A percentile compares a stretch with the other conserved stretches of the same genome.
These are phyloP conservation scores for Aquanectria penicillioides DNA, from an alignment of 2,329 filamentous ascomycete species.

Conservation along the genomic window DNA sequence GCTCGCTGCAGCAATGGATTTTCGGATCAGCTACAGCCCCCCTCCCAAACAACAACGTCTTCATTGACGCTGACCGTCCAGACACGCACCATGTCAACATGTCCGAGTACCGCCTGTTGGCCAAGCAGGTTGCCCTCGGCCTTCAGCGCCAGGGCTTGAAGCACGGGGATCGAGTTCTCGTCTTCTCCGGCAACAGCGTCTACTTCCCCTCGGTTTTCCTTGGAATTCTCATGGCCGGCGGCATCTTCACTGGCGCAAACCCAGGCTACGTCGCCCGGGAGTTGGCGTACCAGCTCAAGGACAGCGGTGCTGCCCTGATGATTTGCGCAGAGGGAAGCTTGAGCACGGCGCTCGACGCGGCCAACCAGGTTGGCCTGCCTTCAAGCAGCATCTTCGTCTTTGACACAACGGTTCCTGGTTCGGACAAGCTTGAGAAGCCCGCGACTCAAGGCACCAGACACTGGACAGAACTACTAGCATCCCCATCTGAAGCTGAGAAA, in stretches of 20 bases:
- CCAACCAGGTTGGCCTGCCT: conserved; percentile 64
- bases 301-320: conserved; percentile 74
- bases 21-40: conserved; percentile 57
- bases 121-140: conserved; percentile 77
- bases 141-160: conserved; percentile 71
- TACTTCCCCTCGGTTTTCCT: conserved; percentile 77
- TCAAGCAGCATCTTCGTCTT: conserved; percentile 73
- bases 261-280: conserved; percentile 74
- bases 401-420: conserved; percentile 60
- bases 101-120: conserved; percentile 72
- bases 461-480: conserved; percentile 71
- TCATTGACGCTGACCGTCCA: conserved; percentile 73
- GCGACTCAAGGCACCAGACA: conserved; percentile 46
- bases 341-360: conserved; percentile 74
- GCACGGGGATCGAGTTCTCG: conserved; percentile 74
- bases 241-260: conserved; percentile 81
- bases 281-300: conserved; percentile 77
- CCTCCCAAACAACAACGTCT: conserved; percentile 54
- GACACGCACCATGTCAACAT: conserved; percentile 73
- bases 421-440: neutral
- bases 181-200: conserved; percentile 80
- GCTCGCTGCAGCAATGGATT: conserved; percentile 64
- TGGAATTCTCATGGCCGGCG: conserved; percentile 79
- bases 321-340: conserved; percentile 69
- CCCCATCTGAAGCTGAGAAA: conserved; percentile 44